These are phyloP conservation scores for Cetraspora pellucida DNA, from an alignment of 192 early-diverging fungal species.

Conservation along the genomic window DNA sequence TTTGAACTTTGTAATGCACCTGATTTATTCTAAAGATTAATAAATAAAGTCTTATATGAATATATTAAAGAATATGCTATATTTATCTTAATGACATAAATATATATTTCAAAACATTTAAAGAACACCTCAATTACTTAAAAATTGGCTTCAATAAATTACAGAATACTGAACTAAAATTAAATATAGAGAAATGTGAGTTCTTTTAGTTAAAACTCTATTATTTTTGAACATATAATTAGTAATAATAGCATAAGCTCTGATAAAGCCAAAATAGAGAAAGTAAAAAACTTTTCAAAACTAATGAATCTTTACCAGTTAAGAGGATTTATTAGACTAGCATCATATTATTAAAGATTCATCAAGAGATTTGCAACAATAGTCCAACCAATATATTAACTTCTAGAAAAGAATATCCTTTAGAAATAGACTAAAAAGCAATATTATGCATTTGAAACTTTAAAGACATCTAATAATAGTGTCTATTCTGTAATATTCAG, in stretches of 20 bases:
- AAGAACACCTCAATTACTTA: conserved; percentile 42
- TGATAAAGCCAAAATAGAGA: background rate
- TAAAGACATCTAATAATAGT: no score
- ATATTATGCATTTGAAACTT: no score
- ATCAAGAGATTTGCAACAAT: background rate
- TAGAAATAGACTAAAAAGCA: no score
- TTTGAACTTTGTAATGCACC: conserved; percentile 49
- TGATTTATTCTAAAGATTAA: conserved; percentile 40
- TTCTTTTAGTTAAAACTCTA: no score
- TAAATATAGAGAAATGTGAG: background rate
- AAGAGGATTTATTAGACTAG: background rate
- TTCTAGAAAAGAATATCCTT: background rate
- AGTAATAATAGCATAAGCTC: background rate
- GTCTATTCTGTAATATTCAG: no score
- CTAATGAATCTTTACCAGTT: background rate
- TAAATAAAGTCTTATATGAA: conserved; percentile 43
- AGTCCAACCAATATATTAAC: background rate
- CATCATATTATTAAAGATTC: background rate
- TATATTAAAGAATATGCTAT: conserved; percentile 29
- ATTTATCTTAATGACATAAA: conserved; percentile 52
- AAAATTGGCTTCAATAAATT: background rate
- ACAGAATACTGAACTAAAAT: background rate
- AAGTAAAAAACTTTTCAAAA: background rate
- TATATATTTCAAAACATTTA: conserved; percentile 38
- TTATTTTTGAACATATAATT: background rate